These are phyloP conservation scores for Blepharisma undulans DNA, from an alignment of 169 alveolate genomes.

Conservation along the genomic window DNA sequence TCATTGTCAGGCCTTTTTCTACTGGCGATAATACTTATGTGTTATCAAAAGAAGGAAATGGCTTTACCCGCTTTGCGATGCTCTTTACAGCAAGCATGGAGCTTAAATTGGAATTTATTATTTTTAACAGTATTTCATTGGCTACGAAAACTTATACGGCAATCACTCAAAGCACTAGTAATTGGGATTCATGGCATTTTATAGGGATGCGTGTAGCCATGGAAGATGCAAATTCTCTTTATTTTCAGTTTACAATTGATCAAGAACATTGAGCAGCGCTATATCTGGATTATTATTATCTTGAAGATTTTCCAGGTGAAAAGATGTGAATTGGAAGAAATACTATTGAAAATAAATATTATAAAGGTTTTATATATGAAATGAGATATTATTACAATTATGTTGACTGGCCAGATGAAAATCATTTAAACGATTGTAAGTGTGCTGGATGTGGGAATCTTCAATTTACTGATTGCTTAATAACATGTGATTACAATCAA, in stretches of 20 bases:
- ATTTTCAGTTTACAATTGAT: not conserved
- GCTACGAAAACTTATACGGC: not conserved
- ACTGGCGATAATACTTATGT: not conserved
- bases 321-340: not conserved
- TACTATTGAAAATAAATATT: not conserved
- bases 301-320: not conserved
- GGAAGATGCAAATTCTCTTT: not conserved
- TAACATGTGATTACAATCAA: not conserved
- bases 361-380: slow-evolving; percentile 21
- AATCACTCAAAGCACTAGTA: no score
- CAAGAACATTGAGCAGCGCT: not conserved
- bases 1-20: not conserved
- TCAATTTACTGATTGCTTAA: not conserved
- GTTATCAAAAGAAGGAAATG: not conserved
- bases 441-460: not conserved
- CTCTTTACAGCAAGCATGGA: not conserved
- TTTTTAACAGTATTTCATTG: not conserved
- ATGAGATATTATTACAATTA: not conserved
- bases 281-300: not conserved
- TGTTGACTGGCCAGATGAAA: not conserved
- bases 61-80: not conserved
- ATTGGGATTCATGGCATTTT: not conserved
- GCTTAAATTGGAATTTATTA: not conserved
- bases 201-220: not conserved
- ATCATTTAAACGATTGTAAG: not conserved